Base-by-base conservation (phyloP, 2,329 filamentous ascomycete genomes). In the Cordyceps militaris region DNA sequence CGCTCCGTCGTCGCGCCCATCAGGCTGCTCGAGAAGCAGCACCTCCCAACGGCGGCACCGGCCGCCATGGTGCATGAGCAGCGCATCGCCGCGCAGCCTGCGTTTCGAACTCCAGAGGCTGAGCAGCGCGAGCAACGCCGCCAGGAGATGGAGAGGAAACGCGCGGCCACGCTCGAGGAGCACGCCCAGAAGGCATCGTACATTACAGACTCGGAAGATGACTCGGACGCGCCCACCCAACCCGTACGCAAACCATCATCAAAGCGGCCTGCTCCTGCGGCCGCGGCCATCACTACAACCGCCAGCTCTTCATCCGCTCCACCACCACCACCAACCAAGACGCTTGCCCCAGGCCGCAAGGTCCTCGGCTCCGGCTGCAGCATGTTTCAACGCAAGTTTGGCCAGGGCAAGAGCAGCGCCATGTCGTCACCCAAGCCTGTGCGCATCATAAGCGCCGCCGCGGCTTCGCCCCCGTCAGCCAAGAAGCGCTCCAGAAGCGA, bases 21-120 rank as follows among this genome's bases (percentile, higher is more conserved):
- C 68, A 71, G 59, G 60, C 73, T 28, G 47, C 61, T 32, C 66
- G 71, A 26, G 67, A 65, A 16, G 61, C 67, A 7, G 69, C 69
- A 48, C n/a, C 72, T 74, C 62, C 68, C 59, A 21, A 73, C 71
- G 38, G n/a, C 6, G 4, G 3, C 38, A 2, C 7, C 38, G n/a
- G 38, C 71, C 1, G 75, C 74, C 52, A 82, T 85, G 81, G 65
- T 82, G 6, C 73, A 78, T 50, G 80, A 83, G 52, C 73, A 78
- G 49, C 73, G 76, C 28, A 76, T 77, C 47, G 74, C 75, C 13
- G 65, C 73, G 56, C 67, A 76, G 49, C 74, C 73, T 4, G 59
- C 62, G 9, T 70, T 67, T 30, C 65, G 67, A 30, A 64, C 68
- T 14, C 55, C 60, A 2, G 60, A 63, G 14, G 67, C 64, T 42